A percentile compares a stretch with the other conserved stretches of the same genome.
phyloP scores from a whole-genome alignment of 2,329 filamentous ascomycete species.

The Rugonectria rugulosa region DNA sequence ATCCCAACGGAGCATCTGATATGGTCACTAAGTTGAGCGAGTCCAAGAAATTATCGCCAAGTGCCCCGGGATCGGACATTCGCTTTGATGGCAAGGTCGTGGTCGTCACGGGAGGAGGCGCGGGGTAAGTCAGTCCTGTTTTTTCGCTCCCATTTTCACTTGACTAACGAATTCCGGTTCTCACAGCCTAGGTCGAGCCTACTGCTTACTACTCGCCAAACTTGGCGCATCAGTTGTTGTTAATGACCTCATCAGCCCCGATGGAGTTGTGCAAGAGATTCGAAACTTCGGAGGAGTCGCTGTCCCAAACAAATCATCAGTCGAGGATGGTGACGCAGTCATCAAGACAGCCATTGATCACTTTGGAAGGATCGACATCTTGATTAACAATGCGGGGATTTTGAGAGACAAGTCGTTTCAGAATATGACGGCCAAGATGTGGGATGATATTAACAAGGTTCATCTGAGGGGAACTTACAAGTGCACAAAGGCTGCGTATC shows the following conservation, averaged over 20 bases:
- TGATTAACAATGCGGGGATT: conserved; percentile 98
- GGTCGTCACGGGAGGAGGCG: conserved; percentile 86
- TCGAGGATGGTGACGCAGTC: conserved; percentile 89
- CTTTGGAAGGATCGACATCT: conserved; percentile 91
- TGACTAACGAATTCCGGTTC: too few relatives aligned
- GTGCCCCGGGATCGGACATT: conserved; percentile 74
- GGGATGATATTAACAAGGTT: conserved; percentile 91
- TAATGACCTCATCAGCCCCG: conserved; percentile 92
- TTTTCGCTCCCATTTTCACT: too few relatives aligned
- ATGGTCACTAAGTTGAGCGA: conserved; percentile 87
- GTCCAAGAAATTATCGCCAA: conserved; percentile 78
- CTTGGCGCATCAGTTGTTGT: conserved; percentile 86
- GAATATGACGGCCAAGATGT: conserved; percentile 96
- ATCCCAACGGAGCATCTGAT: conserved; percentile 86
- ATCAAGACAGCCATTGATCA: conserved; percentile 93
- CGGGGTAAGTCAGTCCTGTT: too few relatives aligned
- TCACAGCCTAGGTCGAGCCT: conserved; percentile 91
- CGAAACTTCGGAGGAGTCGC: conserved; percentile 88
- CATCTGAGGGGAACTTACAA: conserved; percentile 96
- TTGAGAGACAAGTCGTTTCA: conserved; percentile 96
- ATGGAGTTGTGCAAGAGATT: conserved; percentile 91
- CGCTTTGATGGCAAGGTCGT: conserved; percentile 87
- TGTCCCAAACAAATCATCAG: conserved; percentile 90
- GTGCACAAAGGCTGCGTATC: conserved; percentile 96
- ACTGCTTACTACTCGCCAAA: conserved; percentile 87